Base-by-base conservation (phyloP, 2,329 filamentous ascomycete species). In the Cercospora beticola region DNA sequence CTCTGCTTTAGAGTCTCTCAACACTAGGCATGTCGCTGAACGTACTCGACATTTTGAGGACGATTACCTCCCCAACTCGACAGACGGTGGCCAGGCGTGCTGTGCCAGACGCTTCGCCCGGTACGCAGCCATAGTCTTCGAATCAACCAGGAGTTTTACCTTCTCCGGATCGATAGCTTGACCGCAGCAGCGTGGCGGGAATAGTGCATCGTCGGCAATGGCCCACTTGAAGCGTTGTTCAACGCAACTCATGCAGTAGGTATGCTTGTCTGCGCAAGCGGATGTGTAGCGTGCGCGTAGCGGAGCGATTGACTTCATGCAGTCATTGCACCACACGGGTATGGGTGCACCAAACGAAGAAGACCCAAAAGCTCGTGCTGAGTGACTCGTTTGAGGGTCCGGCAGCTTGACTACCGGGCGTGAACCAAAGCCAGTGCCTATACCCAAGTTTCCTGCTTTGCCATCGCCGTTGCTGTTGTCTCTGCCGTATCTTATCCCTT, bases 381-480 rank as follows among this genome's bases (percentile, higher is more conserved):
- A 23, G 30, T n/a, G 21, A 31, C 4, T n/a, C n/a, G 31, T 5
- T 43, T 26, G 58, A 6, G 10, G 46, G 18, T 52, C 12, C 4
- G 46, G 18, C 46, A 23, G 46, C 46, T 52, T 52, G 46, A 23
- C 46, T 14, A 52, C 46, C 8, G 36, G 33, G 7, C 16, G 36
- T 43, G 36, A 3, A 52, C 77, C 78, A 60, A 83, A 85, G 1
- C 82, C 82, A 3, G 86, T 87, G 73, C 83, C 86, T 67, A 89
- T 85, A n/a, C 93, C 94, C 79, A 97, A 97, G 6, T 90, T 92
- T 68, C 93, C 93, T 58, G 88, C 83, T 72, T 93, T 90, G 30
- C 92, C 93, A 70, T 90, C 92, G 52, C 87, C 86, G 80, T 94
- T 97, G 36, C 36, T 40, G 14, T 16, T 40, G 36, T 40, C 14